Percentiles rank a stretch among this genome's conserved stretches.
These are phyloP conservation scores for Carnegiea gigantea DNA, from an alignment of 179 eudicot species.

Conservation along the genomic window DNA sequence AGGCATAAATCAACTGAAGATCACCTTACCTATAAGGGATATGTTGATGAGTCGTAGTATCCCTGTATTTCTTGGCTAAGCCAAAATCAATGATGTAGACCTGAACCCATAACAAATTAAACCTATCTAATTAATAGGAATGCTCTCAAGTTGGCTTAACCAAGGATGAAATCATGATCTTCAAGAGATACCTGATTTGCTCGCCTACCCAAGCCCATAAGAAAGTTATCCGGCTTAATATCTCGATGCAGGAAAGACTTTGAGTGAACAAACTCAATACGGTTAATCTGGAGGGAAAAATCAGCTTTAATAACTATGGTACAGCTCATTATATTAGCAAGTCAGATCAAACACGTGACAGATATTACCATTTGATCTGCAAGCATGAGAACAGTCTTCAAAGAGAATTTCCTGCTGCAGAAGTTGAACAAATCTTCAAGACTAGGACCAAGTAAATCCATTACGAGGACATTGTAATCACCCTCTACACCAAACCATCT, in stretches of 20 bases:
- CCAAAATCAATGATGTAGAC: conserved; percentile 91
- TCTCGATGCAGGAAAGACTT: conserved; percentile 94
- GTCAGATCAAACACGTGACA: not conserved
- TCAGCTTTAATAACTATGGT: conserved; percentile 8
- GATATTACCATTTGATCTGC: conserved; percentile 93
- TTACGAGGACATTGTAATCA: conserved; percentile 86
- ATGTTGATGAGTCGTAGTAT: conserved; percentile 74
- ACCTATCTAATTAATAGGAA: not conserved
- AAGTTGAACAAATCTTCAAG: conserved; percentile 93
- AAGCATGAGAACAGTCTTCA: conserved; percentile 94
- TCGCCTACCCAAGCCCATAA: conserved; percentile 94
- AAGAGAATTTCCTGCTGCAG: conserved; percentile 86
- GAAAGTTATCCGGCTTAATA: conserved; percentile 97
- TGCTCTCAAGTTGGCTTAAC: not conserved
- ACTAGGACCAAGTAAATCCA: conserved; percentile 97
- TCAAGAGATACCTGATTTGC: conserved; percentile 75
- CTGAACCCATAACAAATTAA: conserved; percentile 32
- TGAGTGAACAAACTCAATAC: conserved; percentile 85
- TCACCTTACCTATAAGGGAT: conserved; percentile 81
- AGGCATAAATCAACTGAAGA: conserved; percentile 4
- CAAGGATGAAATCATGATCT: not conserved
- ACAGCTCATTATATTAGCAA: not conserved
- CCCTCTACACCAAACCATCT: conserved; percentile 98
- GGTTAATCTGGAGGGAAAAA: conserved; percentile 61
- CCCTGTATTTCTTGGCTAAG: conserved; percentile 89